Evolutionary conservation across 2,329 filamentous ascomycete species (phyloP).

Genomic region (Stachybotrys elegans): DNA sequence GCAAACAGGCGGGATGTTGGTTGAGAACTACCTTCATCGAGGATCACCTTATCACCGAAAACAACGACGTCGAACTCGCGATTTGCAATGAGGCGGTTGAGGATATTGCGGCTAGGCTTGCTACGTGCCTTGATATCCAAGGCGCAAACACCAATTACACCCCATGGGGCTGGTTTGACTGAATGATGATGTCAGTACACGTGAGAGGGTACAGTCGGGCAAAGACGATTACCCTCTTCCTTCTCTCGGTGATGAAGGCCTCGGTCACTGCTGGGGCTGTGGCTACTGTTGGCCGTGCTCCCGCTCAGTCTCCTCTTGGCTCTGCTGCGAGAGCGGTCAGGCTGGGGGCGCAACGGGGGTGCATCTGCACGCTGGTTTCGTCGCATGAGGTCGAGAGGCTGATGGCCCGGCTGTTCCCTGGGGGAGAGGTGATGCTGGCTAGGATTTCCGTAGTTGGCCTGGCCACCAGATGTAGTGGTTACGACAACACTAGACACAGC

Average conservation of each 20-base stretch:
- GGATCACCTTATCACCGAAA: conserved; percentile 97
- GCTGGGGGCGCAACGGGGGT: conserved; percentile 37
- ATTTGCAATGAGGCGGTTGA: conserved; percentile 86
- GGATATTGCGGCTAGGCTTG: conserved; percentile 93
- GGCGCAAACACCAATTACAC: conserved; percentile 87
- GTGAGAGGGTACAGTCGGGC: neutral
- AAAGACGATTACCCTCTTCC: conserved; percentile 41
- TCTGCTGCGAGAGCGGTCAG: conserved; percentile 60
- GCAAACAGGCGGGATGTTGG: neutral
- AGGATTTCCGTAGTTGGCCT: conserved; percentile 33
- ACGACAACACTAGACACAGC: conserved; percentile 48
- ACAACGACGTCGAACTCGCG: conserved; percentile 95
- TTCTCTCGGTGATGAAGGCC: conserved; percentile 49
- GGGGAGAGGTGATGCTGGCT: conserved; percentile 42
- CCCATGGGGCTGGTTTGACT: conserved; percentile 55
- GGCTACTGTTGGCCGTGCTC: conserved; percentile 76
- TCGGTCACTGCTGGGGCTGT: conserved; percentile 71
- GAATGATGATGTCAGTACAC: conserved; percentile 20
- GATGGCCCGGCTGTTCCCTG: conserved; percentile 33
- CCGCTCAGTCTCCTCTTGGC: conserved; percentile 73
- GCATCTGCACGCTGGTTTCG: conserved; percentile 33
- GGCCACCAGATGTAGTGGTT: conserved; percentile 43
- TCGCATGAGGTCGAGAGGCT: conserved; percentile 40
- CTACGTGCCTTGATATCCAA: conserved; percentile 93
- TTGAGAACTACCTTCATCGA: conserved; percentile 68